These are phyloP conservation scores for Anthracocystis walkeri DNA, from an alignment of 1,284 basidiomycete genomes.

Conservation along the genomic window DNA sequence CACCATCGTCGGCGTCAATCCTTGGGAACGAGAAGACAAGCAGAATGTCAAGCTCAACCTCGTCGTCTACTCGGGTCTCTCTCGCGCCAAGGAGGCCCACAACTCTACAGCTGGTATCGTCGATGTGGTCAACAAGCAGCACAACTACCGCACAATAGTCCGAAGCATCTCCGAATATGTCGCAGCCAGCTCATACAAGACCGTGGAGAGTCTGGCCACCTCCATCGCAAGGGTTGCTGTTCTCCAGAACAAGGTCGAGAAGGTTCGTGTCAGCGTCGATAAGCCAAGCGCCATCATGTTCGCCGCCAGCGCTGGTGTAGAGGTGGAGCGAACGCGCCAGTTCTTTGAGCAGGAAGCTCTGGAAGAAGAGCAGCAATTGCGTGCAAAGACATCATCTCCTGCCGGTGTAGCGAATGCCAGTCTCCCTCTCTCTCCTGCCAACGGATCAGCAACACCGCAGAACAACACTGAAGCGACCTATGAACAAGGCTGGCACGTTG, in stretches of 20 bases:
- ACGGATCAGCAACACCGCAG: background rate
- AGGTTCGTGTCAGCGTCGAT: slow-evolving; percentile 74
- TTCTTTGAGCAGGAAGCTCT: slow-evolving; percentile 59
- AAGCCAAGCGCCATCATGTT: slow-evolving; percentile 83
- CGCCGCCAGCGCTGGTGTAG: slow-evolving; percentile 77
- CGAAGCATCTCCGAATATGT: slow-evolving; percentile 70
- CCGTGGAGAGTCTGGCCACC: slow-evolving; percentile 80
- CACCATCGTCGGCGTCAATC: slow-evolving; percentile 80
- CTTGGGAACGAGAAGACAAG: slow-evolving; percentile 78
- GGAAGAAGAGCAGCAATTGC: slow-evolving; percentile 27
- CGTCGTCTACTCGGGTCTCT: slow-evolving; percentile 68
- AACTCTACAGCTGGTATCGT: slow-evolving; percentile 22
- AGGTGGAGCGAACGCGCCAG: slow-evolving; percentile 74
- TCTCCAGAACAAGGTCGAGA: slow-evolving; percentile 52
- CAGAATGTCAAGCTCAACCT: slow-evolving; percentile 79
- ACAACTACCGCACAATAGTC: slow-evolving; percentile 49
- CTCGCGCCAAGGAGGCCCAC: slow-evolving; percentile 28
- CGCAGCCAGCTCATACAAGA: slow-evolving; percentile 75
- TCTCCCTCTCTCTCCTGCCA: background rate
- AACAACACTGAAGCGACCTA: background rate
- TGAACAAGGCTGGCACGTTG: slow-evolving; percentile 67
- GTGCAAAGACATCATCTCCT: slow-evolving; percentile 9
- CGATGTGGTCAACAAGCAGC: slow-evolving; percentile 57
- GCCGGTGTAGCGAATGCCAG: background rate
- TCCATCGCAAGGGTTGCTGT: slow-evolving; percentile 74